Percentiles rank a stretch among this genome's conserved stretches.
Evolutionary conservation across 148 eudicot genomes (phyloP).

Genomic region (Oxyria digyna): DNA sequence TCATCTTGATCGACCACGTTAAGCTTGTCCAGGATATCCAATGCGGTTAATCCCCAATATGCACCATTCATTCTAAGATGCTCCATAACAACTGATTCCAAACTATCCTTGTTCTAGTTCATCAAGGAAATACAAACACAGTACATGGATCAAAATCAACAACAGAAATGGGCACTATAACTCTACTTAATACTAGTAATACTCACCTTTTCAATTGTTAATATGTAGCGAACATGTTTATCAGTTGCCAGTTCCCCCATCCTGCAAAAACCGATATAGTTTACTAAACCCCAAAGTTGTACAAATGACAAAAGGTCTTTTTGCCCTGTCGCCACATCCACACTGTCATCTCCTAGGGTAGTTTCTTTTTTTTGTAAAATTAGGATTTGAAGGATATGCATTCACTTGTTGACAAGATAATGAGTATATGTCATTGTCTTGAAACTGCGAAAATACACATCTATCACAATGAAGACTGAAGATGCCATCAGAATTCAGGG

Average conservation of each 20-base stretch:
- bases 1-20: slow-evolving; percentile 56
- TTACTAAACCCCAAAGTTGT: neutral
- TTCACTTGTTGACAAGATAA: too few species aligned
- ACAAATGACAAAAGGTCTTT: neutral
- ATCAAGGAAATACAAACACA: slow-evolving; percentile 3
- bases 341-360: too few species aligned
- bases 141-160: neutral
- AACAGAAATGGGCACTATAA: too few species aligned
- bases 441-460: too few species aligned
- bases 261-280: slow-evolving; percentile 11
- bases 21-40: slow-evolving; percentile 82
- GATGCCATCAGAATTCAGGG: too few species aligned
- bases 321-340: neutral
- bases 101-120: slow-evolving; percentile 50
- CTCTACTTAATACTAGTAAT: neutral
- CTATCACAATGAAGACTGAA: too few species aligned
- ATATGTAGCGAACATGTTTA: slow-evolving; percentile 56
- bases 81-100: slow-evolving; percentile 78
- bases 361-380: too few species aligned
- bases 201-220: slow-evolving; percentile 63
- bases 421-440: too few species aligned
- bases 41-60: slow-evolving; percentile 88
- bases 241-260: slow-evolving; percentile 50
- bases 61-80: slow-evolving; percentile 87
- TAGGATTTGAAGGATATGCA: too few species aligned